phyloP scores from a whole-genome alignment of 257 asterid genomes.

The Thymus quinquecostatus region DNA sequence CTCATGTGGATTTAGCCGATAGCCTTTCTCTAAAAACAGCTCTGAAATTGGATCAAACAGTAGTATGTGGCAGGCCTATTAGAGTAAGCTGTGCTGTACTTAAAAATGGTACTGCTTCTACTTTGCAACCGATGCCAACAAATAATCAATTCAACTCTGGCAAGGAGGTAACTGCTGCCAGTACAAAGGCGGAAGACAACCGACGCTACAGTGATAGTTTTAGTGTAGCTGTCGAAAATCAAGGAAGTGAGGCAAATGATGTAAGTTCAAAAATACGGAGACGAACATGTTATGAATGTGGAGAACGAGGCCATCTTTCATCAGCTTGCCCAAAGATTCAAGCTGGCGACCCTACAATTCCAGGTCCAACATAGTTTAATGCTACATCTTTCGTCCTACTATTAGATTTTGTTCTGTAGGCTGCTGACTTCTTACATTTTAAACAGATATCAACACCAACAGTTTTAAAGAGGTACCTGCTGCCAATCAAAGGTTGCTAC shows the following conservation, averaged over 20 bases:
- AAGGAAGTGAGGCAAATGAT: constrained; percentile 36
- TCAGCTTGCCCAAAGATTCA: constrained; percentile 63
- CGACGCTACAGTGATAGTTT: not conserved
- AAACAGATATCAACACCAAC: not conserved
- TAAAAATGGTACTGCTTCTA: constrained; percentile 46
- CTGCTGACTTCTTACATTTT: constrained; percentile 4
- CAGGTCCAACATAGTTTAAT: constrained; percentile 23
- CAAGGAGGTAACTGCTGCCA: constrained; percentile 16
- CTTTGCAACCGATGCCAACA: constrained; percentile 32
- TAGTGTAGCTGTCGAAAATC: constrained; percentile 24
- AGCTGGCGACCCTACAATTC: constrained; percentile 37
- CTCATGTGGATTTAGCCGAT: constrained; percentile 83
- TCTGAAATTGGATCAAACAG: constrained; percentile 72
- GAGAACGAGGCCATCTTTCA: constrained; percentile 83
- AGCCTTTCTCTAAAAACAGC: constrained; percentile 59
- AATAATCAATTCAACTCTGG: constrained; percentile 27
- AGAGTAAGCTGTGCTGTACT: constrained; percentile 79
- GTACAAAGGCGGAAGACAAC: constrained; percentile 22
- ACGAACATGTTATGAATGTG: constrained; percentile 85
- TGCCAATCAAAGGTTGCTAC: constrained; percentile 7
- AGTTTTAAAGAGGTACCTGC: not conserved
- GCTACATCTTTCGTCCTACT: not conserved
- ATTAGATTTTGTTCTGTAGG: not conserved
- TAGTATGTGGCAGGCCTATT: constrained; percentile 79
- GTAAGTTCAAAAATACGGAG: constrained; percentile 75